Percentiles rank a stretch among this genome's conserved stretches.
Conservation (phyloP, 495 filamentous ascomycete species). For the Penicillium diatomitis region DNA sequence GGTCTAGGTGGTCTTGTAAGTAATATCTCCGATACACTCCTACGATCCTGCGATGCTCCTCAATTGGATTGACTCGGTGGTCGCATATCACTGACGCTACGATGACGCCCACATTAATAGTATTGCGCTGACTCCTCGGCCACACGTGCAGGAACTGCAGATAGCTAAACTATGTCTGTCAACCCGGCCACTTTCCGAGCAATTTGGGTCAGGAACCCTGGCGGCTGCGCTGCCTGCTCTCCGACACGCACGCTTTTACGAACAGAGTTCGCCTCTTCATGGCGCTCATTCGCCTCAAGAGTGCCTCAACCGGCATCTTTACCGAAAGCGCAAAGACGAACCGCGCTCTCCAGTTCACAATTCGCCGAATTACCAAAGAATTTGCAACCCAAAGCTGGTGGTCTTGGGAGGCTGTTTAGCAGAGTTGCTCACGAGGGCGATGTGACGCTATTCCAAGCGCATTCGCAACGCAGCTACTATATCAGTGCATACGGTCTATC, state of each 20-base stretch:
- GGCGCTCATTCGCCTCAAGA: slow-evolving; percentile 30
- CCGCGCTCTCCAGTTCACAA: slow-evolving; percentile 7
- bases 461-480: slow-evolving; percentile 50
- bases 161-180: slow-evolving; percentile 21
- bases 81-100: too few relatives aligned
- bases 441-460: slow-evolving; percentile 50
- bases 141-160: too few relatives aligned
- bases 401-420: slow-evolving; percentile 24
- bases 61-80: neutral
- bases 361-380: neutral
- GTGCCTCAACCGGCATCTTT: slow-evolving; percentile 14
- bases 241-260: slow-evolving; percentile 8
- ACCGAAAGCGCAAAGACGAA: slow-evolving; percentile 8
- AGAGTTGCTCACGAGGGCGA: slow-evolving; percentile 31
- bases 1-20: slow-evolving; percentile 8
- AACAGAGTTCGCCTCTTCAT: slow-evolving; percentile 9
- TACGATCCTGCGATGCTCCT: neutral
- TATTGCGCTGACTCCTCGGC: too few relatives aligned
- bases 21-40: neutral
- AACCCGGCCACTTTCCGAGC: slow-evolving; percentile 20
- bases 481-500: slow-evolving; percentile 46
- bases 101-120: too few relatives aligned
- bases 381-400: slow-evolving; percentile 6
- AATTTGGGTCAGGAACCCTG: slow-evolving; percentile 21
- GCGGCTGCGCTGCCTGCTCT: slow-evolving; percentile 6